These are phyloP conservation scores for Bathelium albidoporum DNA, from an alignment of 495 filamentous ascomycete species.

Conservation along the genomic window DNA sequence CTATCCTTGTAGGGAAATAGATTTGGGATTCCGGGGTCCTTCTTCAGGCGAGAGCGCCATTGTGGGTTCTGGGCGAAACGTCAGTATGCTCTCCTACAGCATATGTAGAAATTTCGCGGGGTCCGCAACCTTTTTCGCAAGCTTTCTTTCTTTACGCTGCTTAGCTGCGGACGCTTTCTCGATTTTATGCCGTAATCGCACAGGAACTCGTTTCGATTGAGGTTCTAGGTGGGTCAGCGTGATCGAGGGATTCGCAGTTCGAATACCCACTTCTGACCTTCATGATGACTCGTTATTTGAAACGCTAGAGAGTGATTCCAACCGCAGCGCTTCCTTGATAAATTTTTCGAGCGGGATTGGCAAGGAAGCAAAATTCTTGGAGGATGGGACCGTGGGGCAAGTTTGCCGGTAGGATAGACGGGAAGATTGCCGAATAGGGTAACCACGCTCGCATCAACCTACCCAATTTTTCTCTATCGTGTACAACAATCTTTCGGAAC, in stretches of 20 bases:
- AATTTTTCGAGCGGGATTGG: too few relatives aligned
- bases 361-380: too few relatives aligned
- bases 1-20: slow-evolving; percentile 97
- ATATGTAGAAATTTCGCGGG: background rate
- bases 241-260: background rate
- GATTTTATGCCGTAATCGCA: slow-evolving; percentile 88
- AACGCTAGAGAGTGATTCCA: background rate
- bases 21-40: slow-evolving; percentile 94
- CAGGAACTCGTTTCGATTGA: slow-evolving; percentile 82
- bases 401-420: background rate
- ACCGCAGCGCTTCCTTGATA: background rate
- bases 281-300: background rate
- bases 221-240: slow-evolving; percentile 41
- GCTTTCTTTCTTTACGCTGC: slow-evolving; percentile 77
- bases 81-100: background rate
- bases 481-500: background rate
- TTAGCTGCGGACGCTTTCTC: slow-evolving; percentile 87
- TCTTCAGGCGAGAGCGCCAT: slow-evolving; percentile 88
- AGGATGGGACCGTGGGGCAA: background rate
- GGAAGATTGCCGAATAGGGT: background rate
- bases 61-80: slow-evolving; percentile 58
- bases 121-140: slow-evolving; percentile 56
- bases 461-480: background rate
- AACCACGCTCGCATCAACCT: background rate
- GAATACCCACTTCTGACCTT: background rate